Evolutionary conservation across 495 filamentous ascomycete species (phyloP).

Genomic region (Mycothermus thermophilus): DNA sequence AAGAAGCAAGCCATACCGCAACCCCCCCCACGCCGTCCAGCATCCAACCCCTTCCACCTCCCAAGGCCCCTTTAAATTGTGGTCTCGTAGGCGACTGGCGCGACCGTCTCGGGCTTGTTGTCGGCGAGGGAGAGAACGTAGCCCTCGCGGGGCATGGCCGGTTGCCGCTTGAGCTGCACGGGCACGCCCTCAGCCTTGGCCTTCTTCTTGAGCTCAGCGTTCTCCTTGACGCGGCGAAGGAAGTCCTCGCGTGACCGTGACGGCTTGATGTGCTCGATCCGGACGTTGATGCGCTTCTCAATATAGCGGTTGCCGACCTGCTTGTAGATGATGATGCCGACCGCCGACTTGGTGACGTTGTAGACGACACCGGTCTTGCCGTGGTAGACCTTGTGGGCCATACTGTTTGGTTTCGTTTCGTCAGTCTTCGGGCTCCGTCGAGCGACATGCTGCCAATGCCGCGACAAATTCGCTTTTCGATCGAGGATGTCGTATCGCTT

Average conservation of each 20-base stretch:
- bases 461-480: background rate
- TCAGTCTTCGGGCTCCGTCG: conserved; percentile 10
- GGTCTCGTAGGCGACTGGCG: conserved; percentile 90
- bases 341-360: conserved; percentile 91
- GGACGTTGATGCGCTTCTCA: conserved; percentile 98
- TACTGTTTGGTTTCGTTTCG: conserved; percentile 41
- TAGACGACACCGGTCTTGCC: conserved; percentile 96
- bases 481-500: too few species aligned
- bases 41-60: conserved; percentile 4
- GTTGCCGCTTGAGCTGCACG: conserved; percentile 83
- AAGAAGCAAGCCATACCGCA: conserved; percentile 22
- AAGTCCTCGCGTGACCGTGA: conserved; percentile 93
- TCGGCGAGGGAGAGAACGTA: conserved; percentile 61
- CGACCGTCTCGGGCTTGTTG: conserved; percentile 78
- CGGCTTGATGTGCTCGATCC: conserved; percentile 89
- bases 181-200: conserved; percentile 78
- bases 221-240: conserved; percentile 89
- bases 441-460: background rate
- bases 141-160: conserved; percentile 62
- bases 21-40: conserved; percentile 14
- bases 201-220: conserved; percentile 79
- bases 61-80: conserved; percentile 92
- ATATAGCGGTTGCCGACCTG: conserved; percentile 94
- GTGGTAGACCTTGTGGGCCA: conserved; percentile 99
- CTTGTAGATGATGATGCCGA: conserved; percentile 98